Evolutionary conservation across 2,329 filamentous ascomycete species (phyloP).

Genomic region (Trichoderma sp.): DNA sequence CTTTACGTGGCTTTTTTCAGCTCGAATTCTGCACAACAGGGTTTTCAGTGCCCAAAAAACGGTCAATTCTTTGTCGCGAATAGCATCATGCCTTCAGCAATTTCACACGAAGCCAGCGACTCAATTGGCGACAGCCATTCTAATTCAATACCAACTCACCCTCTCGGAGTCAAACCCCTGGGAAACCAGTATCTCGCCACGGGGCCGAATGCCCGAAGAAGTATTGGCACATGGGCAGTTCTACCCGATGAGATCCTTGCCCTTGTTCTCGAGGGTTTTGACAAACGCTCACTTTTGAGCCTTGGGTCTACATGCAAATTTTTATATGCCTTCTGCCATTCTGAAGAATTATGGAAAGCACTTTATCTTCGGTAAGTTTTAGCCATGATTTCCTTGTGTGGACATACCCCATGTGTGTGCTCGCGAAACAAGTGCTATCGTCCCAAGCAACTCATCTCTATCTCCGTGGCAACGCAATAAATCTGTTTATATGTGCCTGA

Average conservation of each 20-base stretch:
- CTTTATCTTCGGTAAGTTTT: conserved; percentile 78
- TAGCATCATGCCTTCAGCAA: conserved; percentile 16
- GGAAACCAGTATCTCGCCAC: conserved; percentile 77
- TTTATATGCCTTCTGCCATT: conserved; percentile 79
- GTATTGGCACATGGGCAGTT: conserved; percentile 63
- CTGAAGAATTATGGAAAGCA: conserved; percentile 87
- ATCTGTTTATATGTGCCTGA: too few relatives aligned
- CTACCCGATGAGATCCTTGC: conserved; percentile 82
- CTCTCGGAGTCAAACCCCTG: conserved; percentile 79
- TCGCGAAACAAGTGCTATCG: too few relatives aligned
- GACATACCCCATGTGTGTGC: neutral
- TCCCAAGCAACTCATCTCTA: too few relatives aligned
- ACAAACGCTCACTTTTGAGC: conserved; percentile 59
- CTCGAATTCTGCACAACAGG: neutral
- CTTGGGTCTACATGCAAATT: conserved; percentile 82
- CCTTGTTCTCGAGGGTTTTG: conserved; percentile 73
- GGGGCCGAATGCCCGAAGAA: conserved; percentile 64
- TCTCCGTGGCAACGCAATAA: too few relatives aligned
- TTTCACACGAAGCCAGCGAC: neutral
- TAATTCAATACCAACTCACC: conserved; percentile 69
- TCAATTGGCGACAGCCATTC: conserved; percentile 46
- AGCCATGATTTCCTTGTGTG: neutral
- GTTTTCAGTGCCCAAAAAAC: neutral
- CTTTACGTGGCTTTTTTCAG: neutral
- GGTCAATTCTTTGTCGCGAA: neutral